These are phyloP conservation scores for Arthrobotrys sphaeroides DNA, from an alignment of 2,329 filamentous ascomycete species.

Conservation along the genomic window DNA sequence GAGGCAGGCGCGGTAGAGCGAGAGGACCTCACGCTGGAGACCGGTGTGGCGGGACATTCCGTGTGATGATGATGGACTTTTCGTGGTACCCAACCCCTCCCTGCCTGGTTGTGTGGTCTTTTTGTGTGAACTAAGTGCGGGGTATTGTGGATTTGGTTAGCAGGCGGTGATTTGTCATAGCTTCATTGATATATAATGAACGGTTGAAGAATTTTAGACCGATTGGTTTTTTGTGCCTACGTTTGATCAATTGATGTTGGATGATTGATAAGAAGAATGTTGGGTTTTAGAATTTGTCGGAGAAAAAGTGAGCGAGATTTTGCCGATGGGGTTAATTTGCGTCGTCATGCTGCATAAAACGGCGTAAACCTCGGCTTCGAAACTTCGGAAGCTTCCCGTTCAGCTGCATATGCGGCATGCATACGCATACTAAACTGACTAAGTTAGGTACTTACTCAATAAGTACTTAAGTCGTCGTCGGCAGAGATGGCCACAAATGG, in stretches of 20 bases:
- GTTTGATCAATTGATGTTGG: background rate
- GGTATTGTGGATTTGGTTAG: background rate
- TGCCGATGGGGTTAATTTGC: too few relatives aligned
- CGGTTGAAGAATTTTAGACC: background rate
- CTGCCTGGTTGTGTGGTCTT: background rate
- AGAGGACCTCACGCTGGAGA: slow-evolving; percentile 86
- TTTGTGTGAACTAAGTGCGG: background rate
- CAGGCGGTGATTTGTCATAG: background rate
- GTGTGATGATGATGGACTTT: background rate
- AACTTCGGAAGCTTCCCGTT: slow-evolving; percentile 3
- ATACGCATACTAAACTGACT: background rate
- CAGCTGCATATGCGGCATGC: background rate
- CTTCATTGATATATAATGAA: background rate
- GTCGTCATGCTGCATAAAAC: slow-evolving; percentile 17
- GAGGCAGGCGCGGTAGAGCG: slow-evolving; percentile 85
- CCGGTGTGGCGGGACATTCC: slow-evolving; percentile 65
- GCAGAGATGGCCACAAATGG: too few relatives aligned
- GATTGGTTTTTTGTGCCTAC: background rate
- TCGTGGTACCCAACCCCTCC: background rate
- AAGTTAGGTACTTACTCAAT: too few relatives aligned
- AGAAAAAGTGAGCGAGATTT: too few relatives aligned
- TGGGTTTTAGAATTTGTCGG: background rate
- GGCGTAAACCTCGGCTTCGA: slow-evolving; percentile 10
- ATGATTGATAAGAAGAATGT: background rate
- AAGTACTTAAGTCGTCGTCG: too few relatives aligned